phyloP scores from a whole-genome alignment of 768 basidiomycete genomes.

The Boletus subcaerulescens region DNA sequence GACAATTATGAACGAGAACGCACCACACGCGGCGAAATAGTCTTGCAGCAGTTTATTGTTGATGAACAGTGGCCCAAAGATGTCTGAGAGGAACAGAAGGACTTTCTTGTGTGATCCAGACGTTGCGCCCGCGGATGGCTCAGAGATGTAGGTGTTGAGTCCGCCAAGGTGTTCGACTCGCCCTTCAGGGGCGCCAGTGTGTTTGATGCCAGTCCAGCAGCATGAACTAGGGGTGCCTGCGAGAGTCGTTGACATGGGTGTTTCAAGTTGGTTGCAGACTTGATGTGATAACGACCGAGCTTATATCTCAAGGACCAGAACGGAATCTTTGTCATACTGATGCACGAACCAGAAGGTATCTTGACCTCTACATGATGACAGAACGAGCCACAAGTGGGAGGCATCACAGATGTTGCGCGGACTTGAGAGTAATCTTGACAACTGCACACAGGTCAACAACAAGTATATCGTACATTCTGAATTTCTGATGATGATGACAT shows the following conservation, averaged over 20 bases:
- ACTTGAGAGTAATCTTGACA: too few species aligned
- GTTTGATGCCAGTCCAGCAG: conserved; percentile 50
- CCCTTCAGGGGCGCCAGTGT: conserved; percentile 47
- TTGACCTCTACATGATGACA: too few species aligned
- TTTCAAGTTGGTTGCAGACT: not conserved
- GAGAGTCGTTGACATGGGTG: conserved; percentile 27
- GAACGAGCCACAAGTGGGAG: too few species aligned
- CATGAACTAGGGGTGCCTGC: conserved; percentile 45
- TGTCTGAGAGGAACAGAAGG: conserved; percentile 54
- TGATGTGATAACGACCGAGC: not conserved
- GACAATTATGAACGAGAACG: not conserved
- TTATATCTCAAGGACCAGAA: not conserved
- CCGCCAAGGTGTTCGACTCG: conserved; percentile 42
- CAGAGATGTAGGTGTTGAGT: conserved; percentile 52
- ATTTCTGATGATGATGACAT: not conserved
- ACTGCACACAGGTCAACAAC: too few species aligned
- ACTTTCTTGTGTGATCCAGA: conserved; percentile 38
- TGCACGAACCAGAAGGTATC: too few species aligned
- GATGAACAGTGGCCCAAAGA: conserved; percentile 50
- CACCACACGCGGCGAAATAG: conserved; percentile 59
- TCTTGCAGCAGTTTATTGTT: conserved; percentile 61
- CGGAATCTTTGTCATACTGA: not conserved
- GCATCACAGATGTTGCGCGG: too few species aligned
- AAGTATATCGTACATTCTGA: conserved; percentile 11
- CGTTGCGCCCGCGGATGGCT: conserved; percentile 33